phyloP scores from a whole-genome alignment of 208 protist species.

The Trypanosoma boissoni region DNA sequence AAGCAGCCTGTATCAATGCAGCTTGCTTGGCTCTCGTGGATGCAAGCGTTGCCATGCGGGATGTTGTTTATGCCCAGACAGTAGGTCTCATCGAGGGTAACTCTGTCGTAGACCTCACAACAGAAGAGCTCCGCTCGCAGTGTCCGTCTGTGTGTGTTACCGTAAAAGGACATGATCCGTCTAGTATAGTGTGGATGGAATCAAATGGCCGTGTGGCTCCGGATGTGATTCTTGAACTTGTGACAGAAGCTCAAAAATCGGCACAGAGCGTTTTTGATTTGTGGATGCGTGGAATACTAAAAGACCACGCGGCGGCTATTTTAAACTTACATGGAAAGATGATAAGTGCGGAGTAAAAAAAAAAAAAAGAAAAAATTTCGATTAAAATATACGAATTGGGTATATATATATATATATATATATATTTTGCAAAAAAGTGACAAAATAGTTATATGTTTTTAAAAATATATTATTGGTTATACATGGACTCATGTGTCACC shows the following conservation, averaged over 20 bases:
- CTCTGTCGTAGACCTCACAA: constrained; percentile 73
- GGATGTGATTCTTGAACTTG: constrained; percentile 47
- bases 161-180: constrained; percentile 58
- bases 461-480: no score
- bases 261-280: constrained; percentile 39
- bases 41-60: constrained; percentile 82
- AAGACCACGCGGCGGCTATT: constrained; percentile 54
- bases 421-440: no score
- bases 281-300: constrained; percentile 37
- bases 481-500: no score
- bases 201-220: constrained; percentile 55
- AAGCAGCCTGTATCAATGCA: constrained; percentile 82
- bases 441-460: no score
- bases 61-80: constrained; percentile 61
- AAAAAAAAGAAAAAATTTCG: no score
- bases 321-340: constrained; percentile 38
- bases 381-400: no score
- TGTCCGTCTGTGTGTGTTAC: constrained; percentile 62
- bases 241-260: constrained; percentile 50
- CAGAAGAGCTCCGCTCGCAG: constrained; percentile 73
- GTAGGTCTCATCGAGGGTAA: constrained; percentile 65
- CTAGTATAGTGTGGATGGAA: constrained; percentile 80
- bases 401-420: constrained; percentile 1
- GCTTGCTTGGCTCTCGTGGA: constrained; percentile 84
- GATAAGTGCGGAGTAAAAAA: constrained; percentile 21